Evolutionary conservation across 2,329 filamentous ascomycete species (phyloP).

Genomic region (Monosporascus ibericus): DNA sequence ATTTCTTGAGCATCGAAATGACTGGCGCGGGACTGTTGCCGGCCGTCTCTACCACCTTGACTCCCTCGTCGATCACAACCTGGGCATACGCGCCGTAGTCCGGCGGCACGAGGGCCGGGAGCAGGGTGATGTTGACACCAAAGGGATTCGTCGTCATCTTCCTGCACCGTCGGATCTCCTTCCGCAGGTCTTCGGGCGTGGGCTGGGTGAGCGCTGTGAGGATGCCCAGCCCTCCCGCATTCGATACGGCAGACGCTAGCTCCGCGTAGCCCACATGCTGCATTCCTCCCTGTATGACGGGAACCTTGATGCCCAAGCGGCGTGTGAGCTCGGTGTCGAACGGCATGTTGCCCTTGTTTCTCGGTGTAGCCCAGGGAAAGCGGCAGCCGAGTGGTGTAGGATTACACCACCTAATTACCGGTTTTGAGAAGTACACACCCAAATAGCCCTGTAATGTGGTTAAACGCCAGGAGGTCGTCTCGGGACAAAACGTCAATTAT

Average conservation of each 20-base stretch:
- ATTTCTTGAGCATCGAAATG: constrained; percentile 80
- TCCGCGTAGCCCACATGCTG: constrained; percentile 80
- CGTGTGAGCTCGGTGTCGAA: constrained; percentile 53
- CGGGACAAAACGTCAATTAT: no score
- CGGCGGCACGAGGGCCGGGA: constrained; percentile 82
- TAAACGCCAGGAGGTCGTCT: no score
- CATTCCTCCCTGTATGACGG: constrained; percentile 82
- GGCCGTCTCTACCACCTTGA: constrained; percentile 87
- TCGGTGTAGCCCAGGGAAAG: no score
- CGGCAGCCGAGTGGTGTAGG: no score
- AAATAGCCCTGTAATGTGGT: no score
- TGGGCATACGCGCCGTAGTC: constrained; percentile 90
- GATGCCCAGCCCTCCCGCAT: constrained; percentile 77
- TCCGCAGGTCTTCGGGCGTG: constrained; percentile 82
- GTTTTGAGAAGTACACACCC: no score
- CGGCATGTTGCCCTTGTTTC: constrained; percentile 37
- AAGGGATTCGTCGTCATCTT: constrained; percentile 76
- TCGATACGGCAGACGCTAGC: constrained; percentile 68
- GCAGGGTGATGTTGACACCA: constrained; percentile 89
- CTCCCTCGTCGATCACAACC: constrained; percentile 87
- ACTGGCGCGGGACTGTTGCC: constrained; percentile 85
- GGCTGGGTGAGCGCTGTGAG: constrained; percentile 89
- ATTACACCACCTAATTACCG: no score
- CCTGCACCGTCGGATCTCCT: constrained; percentile 84
- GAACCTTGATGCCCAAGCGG: constrained; percentile 55